Conservation (phyloP, 1,139 yeast genomes). For the Magnusiomyces starmeri region DNA sequence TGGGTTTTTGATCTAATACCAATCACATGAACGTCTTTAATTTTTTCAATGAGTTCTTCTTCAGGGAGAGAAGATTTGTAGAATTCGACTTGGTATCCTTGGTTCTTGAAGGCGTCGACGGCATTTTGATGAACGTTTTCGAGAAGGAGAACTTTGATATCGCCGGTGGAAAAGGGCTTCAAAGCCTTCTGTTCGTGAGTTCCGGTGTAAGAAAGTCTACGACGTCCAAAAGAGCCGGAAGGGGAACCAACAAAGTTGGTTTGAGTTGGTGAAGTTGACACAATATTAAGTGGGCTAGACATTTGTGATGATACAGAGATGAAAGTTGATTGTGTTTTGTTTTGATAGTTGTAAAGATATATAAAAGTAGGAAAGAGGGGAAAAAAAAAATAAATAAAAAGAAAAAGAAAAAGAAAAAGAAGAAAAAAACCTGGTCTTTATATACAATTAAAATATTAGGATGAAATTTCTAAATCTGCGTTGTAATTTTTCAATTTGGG, state of each 20-base stretch:
- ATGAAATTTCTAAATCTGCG: too few relatives aligned
- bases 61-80: slow-evolving; percentile 85
- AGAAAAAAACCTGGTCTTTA: too few relatives aligned
- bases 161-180: slow-evolving; percentile 87
- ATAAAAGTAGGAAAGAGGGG: too few relatives aligned
- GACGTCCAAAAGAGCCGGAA: slow-evolving; percentile 25
- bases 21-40: slow-evolving; percentile 87
- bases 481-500: too few relatives aligned
- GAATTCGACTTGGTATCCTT: slow-evolving; percentile 96
- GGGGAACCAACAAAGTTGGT: slow-evolving; percentile 71
- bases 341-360: background rate
- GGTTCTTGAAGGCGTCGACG: slow-evolving; percentile 69
- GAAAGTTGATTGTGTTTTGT: too few relatives aligned
- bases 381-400: background rate
- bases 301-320: slow-evolving; percentile 46
- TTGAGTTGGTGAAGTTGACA: slow-evolving; percentile 36
- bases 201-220: slow-evolving; percentile 36
- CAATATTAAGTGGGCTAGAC: slow-evolving; percentile 37
- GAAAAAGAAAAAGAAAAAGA: background rate
- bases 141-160: slow-evolving; percentile 78
- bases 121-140: slow-evolving; percentile 95
- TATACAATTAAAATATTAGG: too few relatives aligned
- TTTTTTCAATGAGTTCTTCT: slow-evolving; percentile 90
- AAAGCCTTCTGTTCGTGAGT: slow-evolving; percentile 45
- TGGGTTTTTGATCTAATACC: slow-evolving; percentile 97